phyloP scores from a whole-genome alignment of 73 alveolate species.

The Loxodes magnus region DNA sequence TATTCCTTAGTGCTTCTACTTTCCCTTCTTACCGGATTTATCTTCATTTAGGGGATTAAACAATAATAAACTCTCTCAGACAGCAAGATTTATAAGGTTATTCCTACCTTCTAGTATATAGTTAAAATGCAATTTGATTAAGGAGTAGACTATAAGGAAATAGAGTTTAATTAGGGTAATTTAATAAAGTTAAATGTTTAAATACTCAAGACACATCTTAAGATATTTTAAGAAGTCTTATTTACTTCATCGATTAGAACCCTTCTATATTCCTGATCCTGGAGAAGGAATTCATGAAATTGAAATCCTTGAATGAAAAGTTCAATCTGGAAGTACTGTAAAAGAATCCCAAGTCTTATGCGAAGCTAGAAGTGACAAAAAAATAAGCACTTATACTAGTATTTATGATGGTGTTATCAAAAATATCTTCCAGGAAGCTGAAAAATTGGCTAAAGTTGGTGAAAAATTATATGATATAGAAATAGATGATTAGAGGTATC shows the following conservation, averaged over 20 bases:
- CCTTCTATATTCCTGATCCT: constrained; percentile 28
- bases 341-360: constrained; percentile 42
- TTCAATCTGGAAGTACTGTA: constrained; percentile 26
- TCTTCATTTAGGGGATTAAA: too few species aligned
- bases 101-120: too few species aligned
- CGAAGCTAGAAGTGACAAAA: constrained; percentile 47
- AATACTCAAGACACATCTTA: too few species aligned
- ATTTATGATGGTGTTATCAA: constrained; percentile 40
- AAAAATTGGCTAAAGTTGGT: constrained; percentile 36
- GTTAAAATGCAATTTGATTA: too few species aligned
- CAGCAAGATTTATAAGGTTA: too few species aligned
- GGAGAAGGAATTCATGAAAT: constrained; percentile 63
- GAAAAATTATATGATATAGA: constrained; percentile 19
- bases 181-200: too few species aligned
- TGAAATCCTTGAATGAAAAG: constrained; percentile 41
- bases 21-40: too few species aligned
- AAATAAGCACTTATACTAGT: constrained; percentile 32
- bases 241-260: not conserved
- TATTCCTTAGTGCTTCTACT: too few species aligned
- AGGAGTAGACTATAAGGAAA: too few species aligned
- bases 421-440: constrained; percentile 14
- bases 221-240: not conserved
- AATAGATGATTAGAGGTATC: not conserved
- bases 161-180: too few species aligned
- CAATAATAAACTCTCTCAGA: too few species aligned